phyloP scores from a whole-genome alignment of 345 rosid species.

The Gossypium anomalum region DNA sequence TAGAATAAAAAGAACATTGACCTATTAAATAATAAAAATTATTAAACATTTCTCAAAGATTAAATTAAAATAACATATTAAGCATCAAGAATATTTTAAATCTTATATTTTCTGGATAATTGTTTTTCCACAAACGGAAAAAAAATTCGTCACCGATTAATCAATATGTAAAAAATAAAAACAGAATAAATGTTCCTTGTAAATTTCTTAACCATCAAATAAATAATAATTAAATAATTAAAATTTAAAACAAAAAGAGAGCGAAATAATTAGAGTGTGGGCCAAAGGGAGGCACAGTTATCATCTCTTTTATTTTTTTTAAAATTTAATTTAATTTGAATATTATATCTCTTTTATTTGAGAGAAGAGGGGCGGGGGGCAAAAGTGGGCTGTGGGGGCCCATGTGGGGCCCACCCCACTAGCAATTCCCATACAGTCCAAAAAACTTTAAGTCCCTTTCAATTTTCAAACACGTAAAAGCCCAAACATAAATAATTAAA shows the following conservation, averaged over 20 bases:
- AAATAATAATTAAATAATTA: neutral
- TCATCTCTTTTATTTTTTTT: neutral
- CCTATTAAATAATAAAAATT: too few species aligned
- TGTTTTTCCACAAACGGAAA: too few species aligned
- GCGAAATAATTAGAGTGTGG: conserved; percentile 24
- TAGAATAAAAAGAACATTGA: too few species aligned
- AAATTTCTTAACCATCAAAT: neutral
- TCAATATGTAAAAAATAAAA: too few species aligned
- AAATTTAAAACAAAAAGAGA: neutral
- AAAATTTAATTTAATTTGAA: too few species aligned
- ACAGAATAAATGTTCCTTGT: too few species aligned
- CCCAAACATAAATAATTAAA: conserved; percentile 13
- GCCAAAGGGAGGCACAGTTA: conserved; percentile 1
- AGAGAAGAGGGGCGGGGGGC: neutral
- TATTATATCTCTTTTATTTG: neutral
- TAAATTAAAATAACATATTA: too few species aligned
- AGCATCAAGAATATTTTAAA: too few species aligned
- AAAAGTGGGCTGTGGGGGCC: neutral
- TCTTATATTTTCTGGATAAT: too few species aligned
- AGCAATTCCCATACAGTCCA: conserved; percentile 14
- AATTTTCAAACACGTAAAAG: conserved; percentile 12
- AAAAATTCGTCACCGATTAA: too few species aligned
- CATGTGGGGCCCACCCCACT: conserved; percentile 9
- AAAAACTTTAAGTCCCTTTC: conserved; percentile 32
- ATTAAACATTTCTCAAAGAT: too few species aligned